A percentile compares a stretch with the other conserved stretches of the same genome.
phyloP scores from a whole-genome alignment of 1,284 basidiomycete genomes.

The Fomitopsis betulina region DNA sequence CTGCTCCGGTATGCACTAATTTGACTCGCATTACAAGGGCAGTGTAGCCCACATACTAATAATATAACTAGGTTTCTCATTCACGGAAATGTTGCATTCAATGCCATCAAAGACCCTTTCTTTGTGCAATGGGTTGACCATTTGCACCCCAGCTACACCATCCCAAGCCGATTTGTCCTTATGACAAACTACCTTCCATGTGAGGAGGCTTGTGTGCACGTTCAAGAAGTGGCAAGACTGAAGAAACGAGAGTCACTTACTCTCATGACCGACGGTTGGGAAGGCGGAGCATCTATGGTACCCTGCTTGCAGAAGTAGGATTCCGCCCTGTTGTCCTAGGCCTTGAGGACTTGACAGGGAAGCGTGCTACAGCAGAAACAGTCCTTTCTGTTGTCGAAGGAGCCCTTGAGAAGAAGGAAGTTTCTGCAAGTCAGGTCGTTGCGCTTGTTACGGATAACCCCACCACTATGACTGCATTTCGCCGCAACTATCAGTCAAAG shows the following conservation, averaged over 20 bases:
- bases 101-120: conserved; percentile 1
- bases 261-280: conserved; percentile 26
- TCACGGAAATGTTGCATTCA: conserved; percentile 5
- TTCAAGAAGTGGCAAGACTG: conserved; percentile 14
- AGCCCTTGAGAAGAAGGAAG: conserved; percentile 12
- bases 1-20: conserved; percentile 4
- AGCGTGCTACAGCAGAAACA: conserved; percentile 19
- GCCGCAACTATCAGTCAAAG: conserved; percentile 4
- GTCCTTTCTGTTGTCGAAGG: conserved; percentile 14
- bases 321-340: conserved; percentile 18
- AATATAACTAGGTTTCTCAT: conserved; percentile 2
- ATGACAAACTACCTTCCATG: conserved; percentile 13
- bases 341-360: conserved; percentile 22
- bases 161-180: conserved; percentile 15
- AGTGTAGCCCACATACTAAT: background rate
- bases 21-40: background rate
- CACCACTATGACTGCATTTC: conserved; percentile 13
- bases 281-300: conserved; percentile 25
- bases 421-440: conserved; percentile 7
- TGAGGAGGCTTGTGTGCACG: conserved; percentile 15
- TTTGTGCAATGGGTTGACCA: background rate
- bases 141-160: conserved; percentile 4
- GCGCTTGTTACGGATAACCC: conserved; percentile 15
- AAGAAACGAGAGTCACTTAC: conserved; percentile 16
- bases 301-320: conserved; percentile 15